These are phyloP conservation scores for Nitzschia sp. DNA, from an alignment of 108 stramenopile genomes.

Conservation along the genomic window DNA sequence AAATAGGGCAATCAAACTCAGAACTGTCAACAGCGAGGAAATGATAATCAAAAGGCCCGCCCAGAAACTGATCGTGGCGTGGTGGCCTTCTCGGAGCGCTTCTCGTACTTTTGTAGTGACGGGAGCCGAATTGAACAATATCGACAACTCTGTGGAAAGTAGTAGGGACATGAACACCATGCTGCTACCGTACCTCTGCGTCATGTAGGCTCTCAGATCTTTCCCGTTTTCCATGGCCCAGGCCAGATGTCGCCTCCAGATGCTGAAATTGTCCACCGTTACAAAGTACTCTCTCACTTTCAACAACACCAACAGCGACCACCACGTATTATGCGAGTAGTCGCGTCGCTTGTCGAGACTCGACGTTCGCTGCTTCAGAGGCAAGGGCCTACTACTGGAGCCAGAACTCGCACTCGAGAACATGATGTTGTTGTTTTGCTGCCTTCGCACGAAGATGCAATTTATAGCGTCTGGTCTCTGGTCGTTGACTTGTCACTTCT, in stretches of 20 bases:
- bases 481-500: too few species aligned
- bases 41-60: slow-evolving; percentile 55
- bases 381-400: slow-evolving; percentile 18
- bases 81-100: slow-evolving; percentile 37
- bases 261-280: slow-evolving; percentile 49
- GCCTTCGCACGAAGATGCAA: too few species aligned
- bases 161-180: slow-evolving; percentile 79
- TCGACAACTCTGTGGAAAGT: slow-evolving; percentile 49
- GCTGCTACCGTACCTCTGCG: slow-evolving; percentile 50
- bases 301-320: slow-evolving; percentile 37
- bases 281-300: slow-evolving; percentile 48
- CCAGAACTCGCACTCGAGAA: background rate
- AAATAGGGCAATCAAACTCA: slow-evolving; percentile 54
- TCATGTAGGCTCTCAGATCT: slow-evolving; percentile 54
- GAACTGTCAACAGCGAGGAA: slow-evolving; percentile 50
- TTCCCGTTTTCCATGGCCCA: slow-evolving; percentile 62
- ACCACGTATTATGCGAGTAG: slow-evolving; percentile 40
- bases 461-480: too few species aligned
- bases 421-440: background rate
- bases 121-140: slow-evolving; percentile 53
- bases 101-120: slow-evolving; percentile 43
- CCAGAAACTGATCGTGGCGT: slow-evolving; percentile 45
- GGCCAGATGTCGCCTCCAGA: slow-evolving; percentile 61
- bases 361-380: slow-evolving; percentile 65
- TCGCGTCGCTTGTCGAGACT: slow-evolving; percentile 40